Evolutionary conservation across 129 eudicot genomes (phyloP).

Genomic region (Pittosporum tobira): DNA sequence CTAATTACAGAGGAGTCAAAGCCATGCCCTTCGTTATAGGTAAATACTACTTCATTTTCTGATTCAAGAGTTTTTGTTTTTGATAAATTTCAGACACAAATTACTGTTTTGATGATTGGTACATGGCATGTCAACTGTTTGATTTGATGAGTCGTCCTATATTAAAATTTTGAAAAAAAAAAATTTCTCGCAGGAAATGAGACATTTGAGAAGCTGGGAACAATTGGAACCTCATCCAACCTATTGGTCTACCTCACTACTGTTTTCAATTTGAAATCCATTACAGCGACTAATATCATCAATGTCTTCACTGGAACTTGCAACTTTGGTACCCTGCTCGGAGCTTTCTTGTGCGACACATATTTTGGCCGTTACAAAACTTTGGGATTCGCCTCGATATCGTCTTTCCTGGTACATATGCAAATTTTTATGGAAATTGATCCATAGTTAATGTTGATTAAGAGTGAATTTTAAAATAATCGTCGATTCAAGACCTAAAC

Average conservation of each 20-base stretch:
- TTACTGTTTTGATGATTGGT: no score
- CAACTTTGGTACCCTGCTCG: slow-evolving; percentile 14
- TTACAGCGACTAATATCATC: slow-evolving; percentile 15
- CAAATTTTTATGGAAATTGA: not conserved
- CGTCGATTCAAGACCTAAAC: no score
- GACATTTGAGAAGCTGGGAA: slow-evolving; percentile 22
- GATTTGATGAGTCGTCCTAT: no score
- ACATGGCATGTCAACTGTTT: no score
- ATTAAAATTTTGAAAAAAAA: no score
- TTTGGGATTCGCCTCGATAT: slow-evolving; percentile 14
- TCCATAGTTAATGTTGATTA: no score
- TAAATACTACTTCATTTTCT: not conserved
- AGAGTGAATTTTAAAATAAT: no score
- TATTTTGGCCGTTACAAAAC: slow-evolving; percentile 21
- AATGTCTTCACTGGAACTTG: slow-evolving; percentile 17
- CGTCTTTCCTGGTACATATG: slow-evolving; percentile 7
- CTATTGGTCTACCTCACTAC: slow-evolving; percentile 18
- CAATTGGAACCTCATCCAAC: slow-evolving; percentile 11
- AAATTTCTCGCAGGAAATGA: slow-evolving; percentile 7
- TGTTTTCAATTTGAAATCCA: slow-evolving; percentile 20
- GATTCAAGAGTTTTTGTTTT: no score
- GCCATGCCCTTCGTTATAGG: slow-evolving; percentile 11
- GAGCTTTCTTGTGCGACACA: slow-evolving; percentile 14
- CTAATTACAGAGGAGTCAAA: slow-evolving; percentile 8
- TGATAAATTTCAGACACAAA: no score